Conservation (phyloP, 2,329 filamentous ascomycete species). For the Cladosporium sphaerospermum region DNA sequence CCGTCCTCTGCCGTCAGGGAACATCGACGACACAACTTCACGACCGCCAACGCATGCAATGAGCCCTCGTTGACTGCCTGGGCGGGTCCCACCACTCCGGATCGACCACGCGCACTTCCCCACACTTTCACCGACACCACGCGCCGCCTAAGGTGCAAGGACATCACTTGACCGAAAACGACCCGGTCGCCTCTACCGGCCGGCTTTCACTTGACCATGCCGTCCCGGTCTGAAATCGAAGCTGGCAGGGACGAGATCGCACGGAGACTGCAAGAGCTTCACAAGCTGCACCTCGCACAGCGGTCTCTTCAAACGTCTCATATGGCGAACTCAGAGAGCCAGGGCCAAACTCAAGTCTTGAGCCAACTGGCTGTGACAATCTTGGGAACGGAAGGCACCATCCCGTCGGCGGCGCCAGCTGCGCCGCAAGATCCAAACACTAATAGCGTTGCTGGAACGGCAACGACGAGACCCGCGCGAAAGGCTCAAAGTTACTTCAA, state of each 20-base stretch:
- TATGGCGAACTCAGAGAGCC: not conserved
- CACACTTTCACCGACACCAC: slow-evolving; percentile 1
- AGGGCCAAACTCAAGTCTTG: slow-evolving; percentile 1
- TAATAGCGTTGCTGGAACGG: not conserved
- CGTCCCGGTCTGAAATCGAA: not conserved
- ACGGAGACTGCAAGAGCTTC: slow-evolving; percentile 1
- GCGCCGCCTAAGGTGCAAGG: no score
- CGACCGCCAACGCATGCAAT: not conserved
- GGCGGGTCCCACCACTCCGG: slow-evolving; percentile 4
- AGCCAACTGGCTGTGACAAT: slow-evolving; percentile 4
- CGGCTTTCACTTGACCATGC: not conserved
- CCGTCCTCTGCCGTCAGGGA: no score
- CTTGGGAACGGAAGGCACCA: not conserved
- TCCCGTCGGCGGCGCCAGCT: not conserved
- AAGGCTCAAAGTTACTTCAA: slow-evolving; percentile 31
- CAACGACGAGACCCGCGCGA: slow-evolving; percentile 13
- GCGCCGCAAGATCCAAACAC: not conserved
- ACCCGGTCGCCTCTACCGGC: no score
- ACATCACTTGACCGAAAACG: no score
- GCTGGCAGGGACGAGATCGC: slow-evolving; percentile 10
- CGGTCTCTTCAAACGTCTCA: not conserved
- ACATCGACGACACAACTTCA: no score
- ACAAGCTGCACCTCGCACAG: slow-evolving; percentile 8
- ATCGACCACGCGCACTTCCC: slow-evolving; percentile 3
- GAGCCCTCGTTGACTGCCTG: not conserved